Percentiles rank a stretch among this genome's conserved stretches.
Conservation (phyloP, 208 protist genomes). For the Leptomonas seymouri region DNA sequence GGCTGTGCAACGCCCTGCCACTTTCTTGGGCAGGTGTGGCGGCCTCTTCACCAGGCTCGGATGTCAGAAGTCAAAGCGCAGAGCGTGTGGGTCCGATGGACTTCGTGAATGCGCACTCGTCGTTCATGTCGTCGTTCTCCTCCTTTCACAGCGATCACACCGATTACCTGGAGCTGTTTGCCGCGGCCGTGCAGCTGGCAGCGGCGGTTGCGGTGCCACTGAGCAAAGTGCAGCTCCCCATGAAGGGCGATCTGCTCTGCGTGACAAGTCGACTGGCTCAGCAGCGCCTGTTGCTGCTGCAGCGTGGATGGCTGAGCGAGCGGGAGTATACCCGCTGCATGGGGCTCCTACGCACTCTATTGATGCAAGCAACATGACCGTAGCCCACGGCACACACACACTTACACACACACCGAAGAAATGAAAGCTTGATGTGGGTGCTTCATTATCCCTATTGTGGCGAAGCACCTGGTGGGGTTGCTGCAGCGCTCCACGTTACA, state of each 20-base stretch:
- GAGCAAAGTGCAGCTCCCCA: constrained; percentile 37
- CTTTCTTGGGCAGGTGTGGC: not conserved
- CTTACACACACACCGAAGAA: too few relatives aligned
- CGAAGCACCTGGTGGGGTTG: too few relatives aligned
- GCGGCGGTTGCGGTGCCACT: constrained; percentile 38
- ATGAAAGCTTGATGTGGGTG: too few relatives aligned
- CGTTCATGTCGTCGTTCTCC: not conserved
- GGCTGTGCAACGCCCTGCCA: constrained; percentile 33
- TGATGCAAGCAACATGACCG: constrained; percentile 34
- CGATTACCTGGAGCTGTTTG: constrained; percentile 4
- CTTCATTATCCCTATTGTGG: too few relatives aligned
- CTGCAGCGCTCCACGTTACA: too few relatives aligned
- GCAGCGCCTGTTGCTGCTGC: constrained; percentile 18
- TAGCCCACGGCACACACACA: too few relatives aligned
- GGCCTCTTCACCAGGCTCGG: not conserved
- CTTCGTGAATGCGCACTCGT: not conserved
- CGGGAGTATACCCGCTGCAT: constrained; percentile 35
- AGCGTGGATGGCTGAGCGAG: constrained; percentile 14
- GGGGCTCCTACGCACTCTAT: constrained; percentile 32
- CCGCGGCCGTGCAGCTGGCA: constrained; percentile 24
- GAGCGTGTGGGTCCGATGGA: not conserved
- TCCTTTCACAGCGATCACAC: not conserved
- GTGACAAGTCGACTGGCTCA: constrained; percentile 39
- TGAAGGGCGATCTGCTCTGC: constrained; percentile 55
- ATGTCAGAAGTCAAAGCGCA: not conserved